A percentile compares a stretch with the other conserved stretches of the same genome.
Conservation (phyloP, 441 rosid species). For the Melastoma candidum region DNA sequence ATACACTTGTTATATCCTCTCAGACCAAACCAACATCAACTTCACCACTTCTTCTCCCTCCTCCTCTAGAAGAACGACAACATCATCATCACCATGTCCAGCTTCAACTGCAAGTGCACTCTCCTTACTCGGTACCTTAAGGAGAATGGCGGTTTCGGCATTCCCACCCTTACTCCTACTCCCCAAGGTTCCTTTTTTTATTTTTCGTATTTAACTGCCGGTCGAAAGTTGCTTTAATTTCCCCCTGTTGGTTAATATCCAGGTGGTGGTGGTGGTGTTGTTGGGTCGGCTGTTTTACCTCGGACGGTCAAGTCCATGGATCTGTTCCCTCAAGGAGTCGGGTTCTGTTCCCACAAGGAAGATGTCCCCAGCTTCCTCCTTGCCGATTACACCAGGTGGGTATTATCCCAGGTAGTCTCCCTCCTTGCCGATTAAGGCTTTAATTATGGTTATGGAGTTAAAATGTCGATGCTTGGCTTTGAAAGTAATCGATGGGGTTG, state of each 20-base stretch:
- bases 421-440: too few species aligned
- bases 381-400: conserved; percentile 2
- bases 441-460: too few species aligned
- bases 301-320: conserved; percentile 13
- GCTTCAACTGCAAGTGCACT: conserved; percentile 12
- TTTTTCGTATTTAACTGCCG: too few species aligned
- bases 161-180: neutral
- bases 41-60: neutral
- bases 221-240: too few species aligned
- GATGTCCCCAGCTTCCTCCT: too few species aligned
- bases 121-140: conserved; percentile 13
- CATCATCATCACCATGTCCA: neutral
- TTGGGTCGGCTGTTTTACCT: conserved; percentile 6
- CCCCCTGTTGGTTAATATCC: neutral
- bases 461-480: too few species aligned
- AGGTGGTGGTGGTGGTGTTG: neutral
- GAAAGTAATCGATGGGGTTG: too few species aligned
- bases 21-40: neutral
- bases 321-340: conserved; percentile 10
- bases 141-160: conserved; percentile 2
- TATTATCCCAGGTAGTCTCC: too few species aligned
- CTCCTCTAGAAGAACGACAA: neutral
- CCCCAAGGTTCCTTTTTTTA: too few species aligned
- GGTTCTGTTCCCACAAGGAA: neutral
- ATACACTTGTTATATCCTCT: neutral